Evolutionary conservation across 148 eudicot genomes (phyloP), one percentile per base, ranked within the genome.

Genomic region (Rhododendron henanense): DNA sequence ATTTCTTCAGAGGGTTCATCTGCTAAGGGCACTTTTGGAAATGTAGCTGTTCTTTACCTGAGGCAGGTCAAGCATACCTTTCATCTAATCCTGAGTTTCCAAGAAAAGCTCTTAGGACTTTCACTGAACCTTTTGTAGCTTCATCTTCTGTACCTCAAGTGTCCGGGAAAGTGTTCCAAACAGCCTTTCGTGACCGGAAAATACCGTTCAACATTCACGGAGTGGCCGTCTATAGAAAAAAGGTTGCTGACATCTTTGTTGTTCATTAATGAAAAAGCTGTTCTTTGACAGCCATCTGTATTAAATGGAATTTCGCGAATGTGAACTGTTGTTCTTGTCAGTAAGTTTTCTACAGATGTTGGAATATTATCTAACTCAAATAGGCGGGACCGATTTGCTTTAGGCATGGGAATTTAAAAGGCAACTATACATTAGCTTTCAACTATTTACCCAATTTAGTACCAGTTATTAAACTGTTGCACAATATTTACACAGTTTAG

Each of bases 181-280:
- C 93, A 83, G 93, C 94, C 84, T 95, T 96, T 83, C 96, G 99
- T 11, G 84, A 83, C 41, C 90, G 98, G 84, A 93, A 93, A 87
- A 94, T 96, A 87, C 98, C 99, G 59, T 96, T 96, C 84, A 96
- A 96, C 88, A 89, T 92, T 61, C 99, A 96, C 81, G 99, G 99
- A 44, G 98, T 96, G 85, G 99, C 99, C 61, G 95, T 96, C 90
- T 96, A 95, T 81, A 87, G 99, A 84, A 96, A 96, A 92, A 95
- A 96, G 98, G 99, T 96, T 85, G 53, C 44, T 47, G 3, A 78
- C 65, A 31, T 19, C 45, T 78, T 67, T 83, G 10, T 21, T 74
- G 33, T 86, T 59, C 79, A 39, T 55, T 75, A n/a, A 44, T 44
- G 63, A 11, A 39, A 51, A 73, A 55, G 31, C 76, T 71, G 31